A percentile compares a stretch with the other conserved stretches of the same genome.
Evolutionary conservation across 306 rosid genomes (phyloP).

Genomic region (Medicago ruthenica): DNA sequence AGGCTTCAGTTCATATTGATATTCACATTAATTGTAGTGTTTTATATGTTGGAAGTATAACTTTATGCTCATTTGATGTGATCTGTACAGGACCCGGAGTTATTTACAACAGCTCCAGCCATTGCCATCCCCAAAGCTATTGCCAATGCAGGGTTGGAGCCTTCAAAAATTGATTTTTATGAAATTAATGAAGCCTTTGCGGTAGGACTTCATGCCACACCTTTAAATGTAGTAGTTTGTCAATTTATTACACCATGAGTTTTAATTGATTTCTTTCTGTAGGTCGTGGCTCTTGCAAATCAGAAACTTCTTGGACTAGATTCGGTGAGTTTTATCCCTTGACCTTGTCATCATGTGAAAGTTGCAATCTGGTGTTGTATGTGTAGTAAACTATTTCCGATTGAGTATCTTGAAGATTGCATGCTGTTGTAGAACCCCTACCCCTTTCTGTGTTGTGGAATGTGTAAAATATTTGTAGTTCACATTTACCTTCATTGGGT

Average conservation of each 20-base stretch:
- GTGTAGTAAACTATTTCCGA: constrained; percentile 26
- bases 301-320: constrained; percentile 89
- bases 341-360: constrained; percentile 4
- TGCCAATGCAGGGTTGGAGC: constrained; percentile 81
- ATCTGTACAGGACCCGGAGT: constrained; percentile 83
- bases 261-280: constrained; percentile 40
- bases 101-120: constrained; percentile 96
- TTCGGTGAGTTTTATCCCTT: constrained; percentile 62
- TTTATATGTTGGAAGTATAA: constrained; percentile 23
- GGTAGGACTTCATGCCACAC: constrained; percentile 54
- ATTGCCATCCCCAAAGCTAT: constrained; percentile 97
- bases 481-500: too few species aligned
- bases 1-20: constrained; percentile 15
- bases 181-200: constrained; percentile 98
- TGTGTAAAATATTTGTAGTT: not conserved
- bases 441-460: not conserved
- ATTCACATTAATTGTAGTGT: constrained; percentile 17
- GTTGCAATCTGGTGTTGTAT: constrained; percentile 15
- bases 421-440: not conserved
- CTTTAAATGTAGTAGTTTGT: constrained; percentile 31
- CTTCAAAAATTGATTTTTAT: constrained; percentile 79
- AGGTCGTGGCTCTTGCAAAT: constrained; percentile 99
- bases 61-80: constrained; percentile 38
- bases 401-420: constrained; percentile 22
- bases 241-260: constrained; percentile 12